Evolutionary conservation across 164 flowering plant genomes (phyloP).

Genomic region (Cinnamomum micranthum): DNA sequence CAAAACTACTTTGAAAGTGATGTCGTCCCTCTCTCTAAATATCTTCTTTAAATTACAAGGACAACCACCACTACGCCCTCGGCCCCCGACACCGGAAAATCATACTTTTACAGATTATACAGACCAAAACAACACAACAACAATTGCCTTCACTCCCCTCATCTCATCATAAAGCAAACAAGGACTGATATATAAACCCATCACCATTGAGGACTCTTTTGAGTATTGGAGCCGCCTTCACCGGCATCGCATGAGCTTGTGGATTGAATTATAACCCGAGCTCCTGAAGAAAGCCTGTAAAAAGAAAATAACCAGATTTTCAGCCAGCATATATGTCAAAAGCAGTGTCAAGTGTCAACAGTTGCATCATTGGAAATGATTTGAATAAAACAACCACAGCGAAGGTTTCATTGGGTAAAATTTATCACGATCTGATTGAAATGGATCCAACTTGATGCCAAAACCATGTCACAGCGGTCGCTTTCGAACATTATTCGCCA

Average conservation of each 20-base stretch:
- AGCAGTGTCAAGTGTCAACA: not conserved
- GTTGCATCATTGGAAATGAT: not conserved
- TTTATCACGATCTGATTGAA: not conserved
- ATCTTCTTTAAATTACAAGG: not conserved
- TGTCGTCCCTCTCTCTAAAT: not conserved
- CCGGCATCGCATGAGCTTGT: constrained; percentile 32
- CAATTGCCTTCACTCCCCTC: not conserved
- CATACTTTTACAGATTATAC: not conserved
- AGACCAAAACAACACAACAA: not conserved
- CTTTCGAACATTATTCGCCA: not conserved
- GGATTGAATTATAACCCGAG: constrained; percentile 91
- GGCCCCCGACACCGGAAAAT: not conserved
- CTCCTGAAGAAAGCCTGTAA: constrained; percentile 98
- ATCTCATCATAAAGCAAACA: not conserved
- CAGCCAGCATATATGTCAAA: constrained; percentile 12
- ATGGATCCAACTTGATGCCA: not conserved
- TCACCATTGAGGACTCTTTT: not conserved
- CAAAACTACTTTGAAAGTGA: too few species aligned
- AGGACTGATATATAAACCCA: not conserved
- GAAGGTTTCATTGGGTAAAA: not conserved
- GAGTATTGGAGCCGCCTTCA: not conserved
- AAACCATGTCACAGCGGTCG: not conserved
- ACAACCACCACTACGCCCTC: not conserved
- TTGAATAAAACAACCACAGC: not conserved
- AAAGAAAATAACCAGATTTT: constrained; percentile 17